These are phyloP conservation scores for Geotrichum klebahnii DNA, from an alignment of 1,139 yeast species.

Conservation along the genomic window DNA sequence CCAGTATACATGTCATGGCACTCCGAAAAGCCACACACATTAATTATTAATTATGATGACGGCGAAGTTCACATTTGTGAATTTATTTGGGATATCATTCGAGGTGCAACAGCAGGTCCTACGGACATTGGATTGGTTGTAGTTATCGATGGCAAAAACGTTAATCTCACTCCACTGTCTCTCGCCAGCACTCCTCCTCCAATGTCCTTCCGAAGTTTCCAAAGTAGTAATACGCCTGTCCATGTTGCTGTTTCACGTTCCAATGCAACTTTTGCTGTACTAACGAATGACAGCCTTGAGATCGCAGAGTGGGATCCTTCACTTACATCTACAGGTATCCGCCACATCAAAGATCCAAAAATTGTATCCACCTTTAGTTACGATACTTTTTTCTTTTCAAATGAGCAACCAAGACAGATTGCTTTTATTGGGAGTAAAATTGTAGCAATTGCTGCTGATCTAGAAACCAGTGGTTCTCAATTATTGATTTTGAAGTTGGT, in stretches of 20 bases:
- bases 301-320: conserved; percentile 42
- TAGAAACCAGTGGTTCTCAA: conserved; percentile 17
- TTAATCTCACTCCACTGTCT: conserved; percentile 75
- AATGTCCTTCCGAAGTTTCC: conserved; percentile 64
- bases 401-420: conserved; percentile 56
- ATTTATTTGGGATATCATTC: conserved; percentile 58
- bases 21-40: conserved; percentile 77
- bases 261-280: conserved; percentile 57
- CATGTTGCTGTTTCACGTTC: conserved; percentile 62
- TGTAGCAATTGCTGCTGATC: conserved; percentile 58
- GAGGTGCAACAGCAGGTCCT: conserved; percentile 68
- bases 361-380: conserved; percentile 42
- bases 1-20: conserved; percentile 69
- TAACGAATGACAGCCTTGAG: conserved; percentile 46
- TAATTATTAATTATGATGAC: conserved; percentile 46
- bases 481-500: conserved; percentile 23
- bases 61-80: conserved; percentile 56
- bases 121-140: conserved; percentile 71
- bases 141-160: conserved; percentile 74
- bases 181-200: conserved; percentile 96
- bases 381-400: conserved; percentile 40
- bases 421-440: conserved; percentile 51
- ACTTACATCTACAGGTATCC: conserved; percentile 16
- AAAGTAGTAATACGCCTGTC: conserved; percentile 49
- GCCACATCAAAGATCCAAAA: conserved; percentile 47